These are phyloP conservation scores for Moelleriella libera DNA, from an alignment of 2,329 filamentous ascomycete genomes.

Conservation along the genomic window DNA sequence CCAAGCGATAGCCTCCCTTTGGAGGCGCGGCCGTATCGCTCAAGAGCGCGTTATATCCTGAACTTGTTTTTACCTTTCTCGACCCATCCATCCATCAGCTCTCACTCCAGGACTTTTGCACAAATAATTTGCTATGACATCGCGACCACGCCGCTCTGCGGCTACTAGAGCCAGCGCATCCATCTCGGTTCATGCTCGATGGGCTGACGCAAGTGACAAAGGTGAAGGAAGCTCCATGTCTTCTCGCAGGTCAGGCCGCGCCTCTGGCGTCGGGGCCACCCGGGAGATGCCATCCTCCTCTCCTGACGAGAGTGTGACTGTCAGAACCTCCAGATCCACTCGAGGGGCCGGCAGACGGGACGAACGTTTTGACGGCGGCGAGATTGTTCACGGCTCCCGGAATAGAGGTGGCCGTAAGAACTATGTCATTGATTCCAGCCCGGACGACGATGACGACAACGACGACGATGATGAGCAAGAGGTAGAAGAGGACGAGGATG, in stretches of 20 bases:
- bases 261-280: conserved; percentile 24
- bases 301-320: conserved; percentile 32
- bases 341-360: conserved; percentile 21
- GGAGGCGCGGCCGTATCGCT: no score
- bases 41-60: no score
- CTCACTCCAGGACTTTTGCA: background rate
- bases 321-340: conserved; percentile 37
- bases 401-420: conserved; percentile 43
- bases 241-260: conserved; percentile 35
- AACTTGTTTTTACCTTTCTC: background rate
- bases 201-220: conserved; percentile 24
- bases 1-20: no score
- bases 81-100: background rate
- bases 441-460: conserved; percentile 28
- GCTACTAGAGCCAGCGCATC: conserved; percentile 26
- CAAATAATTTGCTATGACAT: conserved; percentile 23
- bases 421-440: conserved; percentile 43
- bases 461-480: conserved; percentile 21
- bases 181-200: conserved; percentile 26
- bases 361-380: conserved; percentile 26
- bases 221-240: conserved; percentile 30
- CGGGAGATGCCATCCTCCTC: conserved; percentile 33
- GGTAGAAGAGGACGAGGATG: conserved; percentile 26
- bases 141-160: conserved; percentile 31
- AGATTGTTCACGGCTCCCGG: conserved; percentile 35